phyloP scores from a whole-genome alignment of 164 flowering plant species.

The Chimonanthus salicifolius region DNA sequence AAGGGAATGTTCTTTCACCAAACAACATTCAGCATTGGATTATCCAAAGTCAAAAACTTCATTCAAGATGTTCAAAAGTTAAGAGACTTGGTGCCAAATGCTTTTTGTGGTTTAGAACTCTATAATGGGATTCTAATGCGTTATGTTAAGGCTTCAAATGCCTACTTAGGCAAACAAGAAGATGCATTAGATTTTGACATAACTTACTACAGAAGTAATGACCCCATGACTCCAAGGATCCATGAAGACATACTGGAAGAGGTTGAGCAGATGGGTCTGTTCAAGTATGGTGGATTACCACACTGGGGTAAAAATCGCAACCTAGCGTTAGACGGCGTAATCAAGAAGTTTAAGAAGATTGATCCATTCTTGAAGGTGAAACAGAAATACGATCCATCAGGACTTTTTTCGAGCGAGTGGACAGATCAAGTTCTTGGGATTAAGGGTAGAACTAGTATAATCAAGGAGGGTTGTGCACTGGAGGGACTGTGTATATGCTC shows the following conservation, averaged over 20 bases:
- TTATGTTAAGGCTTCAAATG: slow-evolving; percentile 57
- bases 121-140: slow-evolving; percentile 73
- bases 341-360: slow-evolving; percentile 36
- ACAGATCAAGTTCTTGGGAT: slow-evolving; percentile 72
- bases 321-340: slow-evolving; percentile 50
- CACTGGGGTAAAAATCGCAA: slow-evolving; percentile 88
- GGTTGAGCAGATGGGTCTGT: slow-evolving; percentile 62
- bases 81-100: slow-evolving; percentile 34
- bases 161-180: slow-evolving; percentile 65
- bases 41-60: slow-evolving; percentile 49
- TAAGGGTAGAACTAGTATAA: slow-evolving; percentile 27
- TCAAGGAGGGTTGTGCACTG: slow-evolving; percentile 63
- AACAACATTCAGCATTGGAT: slow-evolving; percentile 44
- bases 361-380: slow-evolving; percentile 50
- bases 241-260: slow-evolving; percentile 61
- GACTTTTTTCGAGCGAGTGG: slow-evolving; percentile 73
- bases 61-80: slow-evolving; percentile 56
- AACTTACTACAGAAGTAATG: slow-evolving; percentile 56
- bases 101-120: slow-evolving; percentile 58
- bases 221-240: slow-evolving; percentile 49
- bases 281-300: slow-evolving; percentile 58
- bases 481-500: slow-evolving; percentile 82
- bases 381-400: slow-evolving; percentile 47
- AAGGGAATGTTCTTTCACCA: slow-evolving; percentile 61
- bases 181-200: slow-evolving; percentile 69